Evolutionary conservation across 2,329 filamentous ascomycete species (phyloP).

Genomic region (Xylaria arbuscula): DNA sequence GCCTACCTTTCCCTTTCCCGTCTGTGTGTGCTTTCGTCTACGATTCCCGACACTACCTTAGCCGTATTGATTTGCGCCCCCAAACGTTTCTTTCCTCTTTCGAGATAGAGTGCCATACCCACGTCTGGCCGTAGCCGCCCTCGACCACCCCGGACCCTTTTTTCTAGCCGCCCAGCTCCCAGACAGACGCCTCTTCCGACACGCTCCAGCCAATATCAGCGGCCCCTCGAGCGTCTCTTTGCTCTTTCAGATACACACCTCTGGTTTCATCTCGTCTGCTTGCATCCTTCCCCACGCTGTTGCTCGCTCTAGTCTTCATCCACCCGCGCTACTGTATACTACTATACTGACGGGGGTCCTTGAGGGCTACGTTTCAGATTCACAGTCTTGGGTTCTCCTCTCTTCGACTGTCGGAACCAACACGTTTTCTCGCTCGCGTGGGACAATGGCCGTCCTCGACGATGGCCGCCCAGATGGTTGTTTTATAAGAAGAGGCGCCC

Average conservation of each 20-base stretch:
- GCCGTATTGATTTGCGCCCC: conserved; percentile 35
- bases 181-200: conserved; percentile 61
- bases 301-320: conserved; percentile 45
- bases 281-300: conserved; percentile 49
- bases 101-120: conserved; percentile 11
- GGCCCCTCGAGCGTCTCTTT: conserved; percentile 54
- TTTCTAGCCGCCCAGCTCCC: conserved; percentile 59
- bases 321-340: conserved; percentile 29
- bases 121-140: conserved; percentile 40
- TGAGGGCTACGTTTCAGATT: conserved; percentile 52
- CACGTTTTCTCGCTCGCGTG: conserved; percentile 53
- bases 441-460: conserved; percentile 53
- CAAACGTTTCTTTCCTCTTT: conserved; percentile 36
- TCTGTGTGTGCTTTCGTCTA: conserved; percentile 36
- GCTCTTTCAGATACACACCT: conserved; percentile 61
- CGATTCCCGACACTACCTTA: background rate
- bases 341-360: conserved; percentile 35
- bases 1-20: conserved; percentile 18
- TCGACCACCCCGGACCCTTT: conserved; percentile 36
- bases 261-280: conserved; percentile 62
- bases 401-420: conserved; percentile 56
- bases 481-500: conserved; percentile 53
- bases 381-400: conserved; percentile 50
- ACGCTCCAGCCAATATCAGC: conserved; percentile 63
- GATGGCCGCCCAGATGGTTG: conserved; percentile 41